These are phyloP conservation scores for Fraxinus angustifolia DNA, from an alignment of 305 asterid genomes.

Conservation along the genomic window DNA sequence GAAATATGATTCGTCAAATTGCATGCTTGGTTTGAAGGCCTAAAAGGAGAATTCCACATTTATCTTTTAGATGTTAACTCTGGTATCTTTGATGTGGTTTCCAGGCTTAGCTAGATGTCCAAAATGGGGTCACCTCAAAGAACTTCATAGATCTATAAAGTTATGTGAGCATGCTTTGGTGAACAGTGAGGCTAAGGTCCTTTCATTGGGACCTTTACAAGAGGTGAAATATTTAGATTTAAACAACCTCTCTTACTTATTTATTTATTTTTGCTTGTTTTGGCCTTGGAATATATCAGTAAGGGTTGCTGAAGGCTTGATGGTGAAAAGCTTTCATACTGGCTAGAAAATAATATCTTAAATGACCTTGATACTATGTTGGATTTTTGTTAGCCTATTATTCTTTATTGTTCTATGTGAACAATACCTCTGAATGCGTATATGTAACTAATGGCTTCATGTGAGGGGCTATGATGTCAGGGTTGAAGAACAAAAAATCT, in stretches of 20 bases:
- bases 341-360: background rate
- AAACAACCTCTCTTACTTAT: background rate
- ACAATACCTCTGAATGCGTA: background rate
- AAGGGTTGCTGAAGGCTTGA: slow-evolving; percentile 8
- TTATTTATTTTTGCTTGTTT: background rate
- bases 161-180: slow-evolving; percentile 67
- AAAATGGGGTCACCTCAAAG: slow-evolving; percentile 93
- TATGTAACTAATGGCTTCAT: background rate
- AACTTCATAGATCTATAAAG: slow-evolving; percentile 81
- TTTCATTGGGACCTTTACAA: slow-evolving; percentile 65
- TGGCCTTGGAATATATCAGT: background rate
- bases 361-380: background rate
- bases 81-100: slow-evolving; percentile 30
- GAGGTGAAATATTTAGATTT: slow-evolving; percentile 49
- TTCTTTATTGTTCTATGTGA: slow-evolving; percentile 9
- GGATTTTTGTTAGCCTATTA: background rate
- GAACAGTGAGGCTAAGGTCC: slow-evolving; percentile 42
- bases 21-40: slow-evolving; percentile 6
- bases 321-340: slow-evolving; percentile 2
- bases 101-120: slow-evolving; percentile 83
- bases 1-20: slow-evolving; percentile 3
- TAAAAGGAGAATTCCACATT: slow-evolving; percentile 17
- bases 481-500: background rate
- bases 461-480: background rate
- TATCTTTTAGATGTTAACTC: slow-evolving; percentile 22